phyloP scores from a whole-genome alignment of 1,139 yeast genomes.

The Candida neerlandica region DNA sequence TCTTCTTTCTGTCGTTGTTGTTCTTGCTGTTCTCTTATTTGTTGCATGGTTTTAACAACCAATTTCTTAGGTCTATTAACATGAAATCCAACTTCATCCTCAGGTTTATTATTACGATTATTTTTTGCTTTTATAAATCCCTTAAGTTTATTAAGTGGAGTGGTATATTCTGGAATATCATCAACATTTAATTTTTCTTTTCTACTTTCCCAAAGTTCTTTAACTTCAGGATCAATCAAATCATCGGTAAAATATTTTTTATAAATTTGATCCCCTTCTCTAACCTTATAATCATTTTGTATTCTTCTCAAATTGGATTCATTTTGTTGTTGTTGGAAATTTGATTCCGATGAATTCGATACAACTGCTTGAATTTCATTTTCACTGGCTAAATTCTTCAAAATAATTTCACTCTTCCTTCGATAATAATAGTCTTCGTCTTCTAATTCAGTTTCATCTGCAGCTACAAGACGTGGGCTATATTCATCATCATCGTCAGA shows the following conservation, averaged over 20 bases:
- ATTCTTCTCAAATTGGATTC: conserved; percentile 26
- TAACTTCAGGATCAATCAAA: conserved; percentile 53
- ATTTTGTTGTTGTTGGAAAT: conserved; percentile 27
- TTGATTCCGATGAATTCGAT: conserved; percentile 7
- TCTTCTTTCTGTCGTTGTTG: neutral
- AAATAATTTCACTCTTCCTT: conserved; percentile 14
- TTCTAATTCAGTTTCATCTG: conserved; percentile 8
- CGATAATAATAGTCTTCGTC: conserved; percentile 19
- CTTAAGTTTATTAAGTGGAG: neutral
- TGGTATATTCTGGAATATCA: neutral
- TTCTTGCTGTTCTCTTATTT: conserved; percentile 9
- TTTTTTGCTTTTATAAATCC: neutral
- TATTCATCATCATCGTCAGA: neutral
- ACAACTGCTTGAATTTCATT: neutral
- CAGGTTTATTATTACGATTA: conserved; percentile 6
- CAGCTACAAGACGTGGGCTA: neutral
- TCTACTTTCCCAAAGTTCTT: conserved; percentile 53
- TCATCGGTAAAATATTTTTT: conserved; percentile 42
- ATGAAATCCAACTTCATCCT: conserved; percentile 31
- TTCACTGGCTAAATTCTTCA: conserved; percentile 7
- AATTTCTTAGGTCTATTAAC: conserved; percentile 49
- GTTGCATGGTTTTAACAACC: conserved; percentile 27
- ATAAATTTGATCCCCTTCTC: conserved; percentile 53
- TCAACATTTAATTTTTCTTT: conserved; percentile 12
- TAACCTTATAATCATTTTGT: conserved; percentile 44